Evolutionary conservation across 1,139 yeast genomes (phyloP).

Genomic region (Candida pseudoviswanathii): DNA sequence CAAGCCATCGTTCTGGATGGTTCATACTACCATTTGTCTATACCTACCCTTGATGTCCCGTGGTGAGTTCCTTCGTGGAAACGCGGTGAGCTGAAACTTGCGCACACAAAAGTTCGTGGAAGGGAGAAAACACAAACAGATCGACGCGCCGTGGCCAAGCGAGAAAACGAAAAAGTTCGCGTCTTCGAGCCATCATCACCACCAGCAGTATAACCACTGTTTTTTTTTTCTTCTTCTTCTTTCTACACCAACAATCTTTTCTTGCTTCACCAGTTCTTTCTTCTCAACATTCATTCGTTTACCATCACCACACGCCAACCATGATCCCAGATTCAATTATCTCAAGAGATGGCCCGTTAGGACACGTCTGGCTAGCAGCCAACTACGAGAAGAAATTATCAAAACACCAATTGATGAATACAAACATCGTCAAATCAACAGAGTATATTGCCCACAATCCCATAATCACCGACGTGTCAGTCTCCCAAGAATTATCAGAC

Average conservation of each 20-base stretch:
- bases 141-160: not conserved
- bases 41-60: not conserved
- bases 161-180: not conserved
- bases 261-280: not conserved
- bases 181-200: not conserved
- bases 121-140: conserved; percentile 3
- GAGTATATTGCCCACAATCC: conserved; percentile 18
- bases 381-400: conserved; percentile 81
- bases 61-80: not conserved
- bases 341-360: conserved; percentile 78
- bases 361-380: conserved; percentile 93
- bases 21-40: too few species aligned
- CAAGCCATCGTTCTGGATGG: too few species aligned
- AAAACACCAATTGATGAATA: conserved; percentile 71
- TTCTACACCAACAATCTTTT: not conserved
- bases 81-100: not conserved
- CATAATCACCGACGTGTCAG: conserved; percentile 7
- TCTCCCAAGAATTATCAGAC: conserved; percentile 3
- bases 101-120: conserved; percentile 2
- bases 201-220: not conserved
- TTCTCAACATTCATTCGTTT: not conserved
- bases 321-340: conserved; percentile 22
- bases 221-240: not conserved
- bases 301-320: not conserved
- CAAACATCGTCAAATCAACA: conserved; percentile 66